Evolutionary conservation across 208 protist species (phyloP).

Genomic region (Trypanosoma lewisi): DNA sequence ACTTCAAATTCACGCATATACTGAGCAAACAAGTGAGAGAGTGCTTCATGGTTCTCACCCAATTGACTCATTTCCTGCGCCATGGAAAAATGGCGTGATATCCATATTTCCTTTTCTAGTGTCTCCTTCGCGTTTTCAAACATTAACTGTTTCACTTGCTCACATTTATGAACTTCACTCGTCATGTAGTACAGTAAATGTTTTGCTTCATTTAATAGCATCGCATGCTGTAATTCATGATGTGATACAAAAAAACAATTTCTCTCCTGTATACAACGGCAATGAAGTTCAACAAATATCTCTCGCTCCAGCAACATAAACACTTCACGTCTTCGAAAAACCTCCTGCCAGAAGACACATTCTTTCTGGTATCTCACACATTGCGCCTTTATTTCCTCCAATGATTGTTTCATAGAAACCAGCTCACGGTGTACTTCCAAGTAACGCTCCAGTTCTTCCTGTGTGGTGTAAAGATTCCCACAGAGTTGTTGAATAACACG

Average conservation of each 20-base stretch:
- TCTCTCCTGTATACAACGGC: neutral
- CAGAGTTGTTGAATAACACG: constrained; percentile 15
- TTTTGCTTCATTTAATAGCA: neutral
- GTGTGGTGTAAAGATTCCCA: constrained; percentile 14
- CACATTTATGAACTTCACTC: neutral
- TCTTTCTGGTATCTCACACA: neutral
- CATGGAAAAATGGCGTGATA: neutral
- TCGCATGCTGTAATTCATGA: neutral
- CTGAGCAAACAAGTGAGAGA: constrained; percentile 4
- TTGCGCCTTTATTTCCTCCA: constrained; percentile 2
- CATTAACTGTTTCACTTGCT: constrained; percentile 8
- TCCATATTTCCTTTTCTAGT: neutral
- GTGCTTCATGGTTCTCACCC: constrained; percentile 5
- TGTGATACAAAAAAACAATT: neutral
- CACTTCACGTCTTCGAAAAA: constrained; percentile 2
- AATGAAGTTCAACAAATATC: constrained; percentile 7
- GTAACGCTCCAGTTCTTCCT: constrained; percentile 14
- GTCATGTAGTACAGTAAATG: neutral
- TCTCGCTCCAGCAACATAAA: constrained; percentile 18
- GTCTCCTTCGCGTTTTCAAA: neutral
- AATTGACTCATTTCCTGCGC: constrained; percentile 6
- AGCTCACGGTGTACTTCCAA: constrained; percentile 6
- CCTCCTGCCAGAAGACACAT: constrained; percentile 16
- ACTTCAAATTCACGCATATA: constrained; percentile 3
- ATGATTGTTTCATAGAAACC: constrained; percentile 1